Evolutionary conservation across 345 rosid species (phyloP).

Genomic region (Gossypium anomalum): DNA sequence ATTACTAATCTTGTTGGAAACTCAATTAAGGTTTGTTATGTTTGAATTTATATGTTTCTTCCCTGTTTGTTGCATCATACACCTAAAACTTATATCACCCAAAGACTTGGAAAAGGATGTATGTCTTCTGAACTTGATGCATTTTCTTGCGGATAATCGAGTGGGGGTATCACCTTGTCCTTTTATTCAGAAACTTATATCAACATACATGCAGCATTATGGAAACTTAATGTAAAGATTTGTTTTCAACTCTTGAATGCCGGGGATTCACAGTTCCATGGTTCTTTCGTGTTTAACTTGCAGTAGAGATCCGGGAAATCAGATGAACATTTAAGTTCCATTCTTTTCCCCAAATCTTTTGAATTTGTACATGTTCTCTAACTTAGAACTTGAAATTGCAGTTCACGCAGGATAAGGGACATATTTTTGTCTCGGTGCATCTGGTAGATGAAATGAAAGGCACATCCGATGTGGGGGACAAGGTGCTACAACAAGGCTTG

Average conservation of each 20-base stretch:
- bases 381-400: constrained; percentile 32
- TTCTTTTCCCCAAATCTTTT: background rate
- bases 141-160: no score
- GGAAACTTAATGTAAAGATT: background rate
- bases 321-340: background rate
- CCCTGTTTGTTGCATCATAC: background rate
- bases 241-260: background rate
- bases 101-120: no score
- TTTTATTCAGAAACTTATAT: no score
- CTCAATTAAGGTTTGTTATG: constrained; percentile 72
- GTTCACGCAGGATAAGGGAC: constrained; percentile 81
- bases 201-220: background rate
- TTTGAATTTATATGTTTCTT: constrained; percentile 5
- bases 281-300: background rate
- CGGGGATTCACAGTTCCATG: background rate
- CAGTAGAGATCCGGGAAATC: background rate
- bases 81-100: background rate
- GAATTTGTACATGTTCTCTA: background rate
- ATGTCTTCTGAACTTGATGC: no score
- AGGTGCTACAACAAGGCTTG: constrained; percentile 50
- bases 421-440: constrained; percentile 83
- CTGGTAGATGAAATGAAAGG: constrained; percentile 58
- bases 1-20: constrained; percentile 93
- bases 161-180: no score
- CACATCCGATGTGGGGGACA: constrained; percentile 37